These are phyloP conservation scores for Taphrina deformans DNA, from an alignment of 1,139 yeast species.

Conservation along the genomic window DNA sequence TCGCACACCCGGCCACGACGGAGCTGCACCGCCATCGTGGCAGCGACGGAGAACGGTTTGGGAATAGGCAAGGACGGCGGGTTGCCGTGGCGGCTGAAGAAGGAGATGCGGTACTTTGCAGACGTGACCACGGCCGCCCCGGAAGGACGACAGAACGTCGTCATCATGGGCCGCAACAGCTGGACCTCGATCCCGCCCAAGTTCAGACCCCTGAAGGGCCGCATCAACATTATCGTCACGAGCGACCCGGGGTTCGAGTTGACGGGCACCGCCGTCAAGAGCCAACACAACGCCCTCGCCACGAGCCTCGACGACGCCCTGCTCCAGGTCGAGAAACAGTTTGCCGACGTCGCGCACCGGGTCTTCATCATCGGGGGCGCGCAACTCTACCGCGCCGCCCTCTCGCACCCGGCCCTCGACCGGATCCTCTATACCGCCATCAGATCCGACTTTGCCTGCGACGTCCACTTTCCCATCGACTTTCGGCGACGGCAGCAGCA, in stretches of 20 bases:
- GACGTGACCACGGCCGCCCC: constrained; percentile 60
- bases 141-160: constrained; percentile 57
- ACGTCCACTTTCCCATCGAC: constrained; percentile 58
- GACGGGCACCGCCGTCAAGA: constrained; percentile 20
- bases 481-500: constrained; percentile 39
- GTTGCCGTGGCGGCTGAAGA: constrained; percentile 82
- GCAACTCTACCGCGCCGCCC: constrained; percentile 67
- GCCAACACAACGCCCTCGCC: constrained; percentile 11
- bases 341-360: constrained; percentile 40
- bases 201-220: constrained; percentile 77
- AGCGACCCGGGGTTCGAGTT: constrained; percentile 8
- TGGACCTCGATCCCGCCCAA: constrained; percentile 89
- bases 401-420: constrained; percentile 52
- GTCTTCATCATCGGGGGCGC: constrained; percentile 92
- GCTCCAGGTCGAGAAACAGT: constrained; percentile 19
- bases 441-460: constrained; percentile 48
- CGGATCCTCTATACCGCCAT: constrained; percentile 77
- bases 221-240: constrained; percentile 76
- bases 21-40: constrained; percentile 55
- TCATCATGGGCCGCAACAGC: constrained; percentile 93
- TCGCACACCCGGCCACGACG: constrained; percentile 33
- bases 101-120: constrained; percentile 83
- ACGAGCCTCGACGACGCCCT: constrained; percentile 29
- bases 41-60: constrained; percentile 72
- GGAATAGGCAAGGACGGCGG: constrained; percentile 84